These are phyloP conservation scores for Scheffersomyces cryptocercus DNA, from an alignment of 1,139 yeast species.

Conservation along the genomic window DNA sequence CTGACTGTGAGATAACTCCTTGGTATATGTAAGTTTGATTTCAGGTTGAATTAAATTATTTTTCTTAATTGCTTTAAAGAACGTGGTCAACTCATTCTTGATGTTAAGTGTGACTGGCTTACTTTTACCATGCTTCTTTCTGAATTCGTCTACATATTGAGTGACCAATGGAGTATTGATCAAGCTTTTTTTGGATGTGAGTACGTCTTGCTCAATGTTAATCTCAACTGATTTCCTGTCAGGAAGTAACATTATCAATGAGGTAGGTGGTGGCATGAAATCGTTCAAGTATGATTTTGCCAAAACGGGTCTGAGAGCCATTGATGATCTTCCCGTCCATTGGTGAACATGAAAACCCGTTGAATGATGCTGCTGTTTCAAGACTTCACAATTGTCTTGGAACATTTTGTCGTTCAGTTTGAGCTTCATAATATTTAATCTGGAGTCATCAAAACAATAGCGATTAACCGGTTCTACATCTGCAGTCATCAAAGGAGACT, in stretches of 20 bases:
- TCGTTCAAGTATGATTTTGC: constrained; percentile 43
- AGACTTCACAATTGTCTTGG: constrained; percentile 7
- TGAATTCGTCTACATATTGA: constrained; percentile 1
- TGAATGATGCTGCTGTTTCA: constrained; percentile 4
- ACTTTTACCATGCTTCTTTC: not conserved
- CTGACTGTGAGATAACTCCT: not conserved
- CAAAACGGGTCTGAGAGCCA: constrained; percentile 27
- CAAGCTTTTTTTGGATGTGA: constrained; percentile 6
- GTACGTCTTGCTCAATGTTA: constrained; percentile 11
- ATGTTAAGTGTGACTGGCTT: not conserved
- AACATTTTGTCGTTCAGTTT: not conserved
- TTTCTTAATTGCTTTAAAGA: not conserved
- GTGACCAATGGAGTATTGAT: constrained; percentile 3
- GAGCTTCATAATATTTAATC: constrained; percentile 13
- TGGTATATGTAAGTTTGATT: not conserved
- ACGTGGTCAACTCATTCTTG: not conserved
- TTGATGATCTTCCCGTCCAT: constrained; percentile 34
- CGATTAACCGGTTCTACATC: not conserved
- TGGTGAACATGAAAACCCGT: constrained; percentile 43
- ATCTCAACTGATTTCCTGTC: constrained; percentile 9
- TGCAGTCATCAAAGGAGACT: not conserved
- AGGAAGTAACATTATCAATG: constrained; percentile 32
- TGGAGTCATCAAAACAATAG: constrained; percentile 32
- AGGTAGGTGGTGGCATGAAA: constrained; percentile 46
- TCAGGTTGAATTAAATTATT: not conserved